phyloP scores from a whole-genome alignment of 257 asterid species.

The Eustoma russellianum region DNA sequence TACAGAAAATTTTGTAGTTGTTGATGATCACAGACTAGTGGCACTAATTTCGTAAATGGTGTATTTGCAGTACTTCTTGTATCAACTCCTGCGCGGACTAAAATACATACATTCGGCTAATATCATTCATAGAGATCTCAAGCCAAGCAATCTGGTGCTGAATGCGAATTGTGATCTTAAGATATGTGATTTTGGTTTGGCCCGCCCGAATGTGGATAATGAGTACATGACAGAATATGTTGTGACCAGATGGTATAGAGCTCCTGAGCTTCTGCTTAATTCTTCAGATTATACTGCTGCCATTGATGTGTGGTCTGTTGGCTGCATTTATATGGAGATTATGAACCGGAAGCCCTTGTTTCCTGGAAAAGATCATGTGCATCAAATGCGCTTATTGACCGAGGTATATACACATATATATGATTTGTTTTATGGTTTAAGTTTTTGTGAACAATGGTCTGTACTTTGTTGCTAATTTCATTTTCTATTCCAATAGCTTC shows the following conservation, averaged over 20 bases:
- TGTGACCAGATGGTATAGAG: slow-evolving; percentile 99
- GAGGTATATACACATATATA: slow-evolving; percentile 29
- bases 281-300: slow-evolving; percentile 87
- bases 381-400: slow-evolving; percentile 78
- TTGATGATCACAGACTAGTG: no score
- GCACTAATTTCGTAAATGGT: neutral
- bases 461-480: neutral
- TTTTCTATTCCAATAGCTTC: slow-evolving; percentile 39
- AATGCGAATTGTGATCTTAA: slow-evolving; percentile 92
- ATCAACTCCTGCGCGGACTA: slow-evolving; percentile 84
- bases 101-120: slow-evolving; percentile 92
- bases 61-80: slow-evolving; percentile 75
- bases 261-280: slow-evolving; percentile 80
- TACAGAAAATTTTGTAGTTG: no score
- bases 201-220: slow-evolving; percentile 69
- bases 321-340: slow-evolving; percentile 96
- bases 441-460: no score
- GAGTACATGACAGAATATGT: slow-evolving; percentile 97
- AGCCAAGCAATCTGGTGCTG: slow-evolving; percentile 85
- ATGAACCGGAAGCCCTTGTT: slow-evolving; percentile 84
- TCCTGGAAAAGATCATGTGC: slow-evolving; percentile 96
- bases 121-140: slow-evolving; percentile 83
- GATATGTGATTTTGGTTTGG: slow-evolving; percentile 94
- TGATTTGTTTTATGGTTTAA: no score
- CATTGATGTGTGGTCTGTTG: slow-evolving; percentile 96